These are phyloP conservation scores for Xenoacremonium recifei DNA, from an alignment of 2,329 filamentous ascomycete species.

Conservation along the genomic window DNA sequence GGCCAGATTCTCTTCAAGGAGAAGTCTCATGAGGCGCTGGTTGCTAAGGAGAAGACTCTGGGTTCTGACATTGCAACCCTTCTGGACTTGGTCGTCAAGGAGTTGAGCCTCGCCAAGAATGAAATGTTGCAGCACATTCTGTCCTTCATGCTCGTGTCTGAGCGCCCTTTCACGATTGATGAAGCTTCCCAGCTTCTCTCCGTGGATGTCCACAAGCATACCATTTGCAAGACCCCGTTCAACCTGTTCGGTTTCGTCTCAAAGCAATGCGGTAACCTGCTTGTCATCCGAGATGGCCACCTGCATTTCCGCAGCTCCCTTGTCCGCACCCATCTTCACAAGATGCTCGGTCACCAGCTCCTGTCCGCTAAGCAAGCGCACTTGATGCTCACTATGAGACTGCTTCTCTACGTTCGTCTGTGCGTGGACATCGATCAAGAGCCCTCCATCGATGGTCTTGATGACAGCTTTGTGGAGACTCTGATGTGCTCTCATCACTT, in stretches of 20 bases:
- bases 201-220: slow-evolving; percentile 18
- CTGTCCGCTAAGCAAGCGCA: slow-evolving; percentile 33
- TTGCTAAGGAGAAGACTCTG: slow-evolving; percentile 7
- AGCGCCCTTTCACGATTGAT: slow-evolving; percentile 29
- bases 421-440: slow-evolving; percentile 27
- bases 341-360: slow-evolving; percentile 33
- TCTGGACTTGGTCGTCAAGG: slow-evolving; percentile 9
- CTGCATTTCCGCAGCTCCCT: slow-evolving; percentile 37
- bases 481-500: slow-evolving; percentile 28
- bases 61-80: slow-evolving; percentile 11
- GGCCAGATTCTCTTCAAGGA: slow-evolving; percentile 28
- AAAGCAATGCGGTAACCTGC: slow-evolving; percentile 21
- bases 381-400: slow-evolving; percentile 29
- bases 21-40: slow-evolving; percentile 9
- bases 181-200: slow-evolving; percentile 35
- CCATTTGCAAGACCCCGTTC: slow-evolving; percentile 3
- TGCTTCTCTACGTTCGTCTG: slow-evolving; percentile 35
- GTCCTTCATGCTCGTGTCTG: slow-evolving; percentile 33
- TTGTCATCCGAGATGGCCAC: slow-evolving; percentile 31
- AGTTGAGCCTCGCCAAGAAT: slow-evolving; percentile 14
- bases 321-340: slow-evolving; percentile 29
- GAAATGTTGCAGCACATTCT: slow-evolving; percentile 24
- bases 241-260: slow-evolving; percentile 18
- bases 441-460: slow-evolving; percentile 13
- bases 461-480: slow-evolving; percentile 21